Percentiles rank a stretch among this genome's conserved stretches.
These are phyloP conservation scores for Brassica balearica DNA, from an alignment of 441 rosid genomes.

Conservation along the genomic window DNA sequence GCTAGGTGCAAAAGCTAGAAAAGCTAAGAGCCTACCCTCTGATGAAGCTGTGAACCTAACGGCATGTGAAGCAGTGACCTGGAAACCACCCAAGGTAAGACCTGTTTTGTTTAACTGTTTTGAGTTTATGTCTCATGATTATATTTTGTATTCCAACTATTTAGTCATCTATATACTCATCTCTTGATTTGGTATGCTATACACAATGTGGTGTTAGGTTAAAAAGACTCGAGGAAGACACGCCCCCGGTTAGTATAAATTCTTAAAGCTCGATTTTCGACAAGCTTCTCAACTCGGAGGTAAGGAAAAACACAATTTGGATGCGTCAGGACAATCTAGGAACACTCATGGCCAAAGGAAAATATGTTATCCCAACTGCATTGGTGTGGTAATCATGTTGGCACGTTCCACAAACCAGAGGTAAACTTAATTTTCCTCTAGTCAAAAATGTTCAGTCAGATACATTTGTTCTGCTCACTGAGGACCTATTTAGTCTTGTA, in stretches of 20 bases:
- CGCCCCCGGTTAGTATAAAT: conserved; percentile 51
- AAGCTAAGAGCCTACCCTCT: conserved; percentile 63
- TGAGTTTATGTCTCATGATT: conserved; percentile 8
- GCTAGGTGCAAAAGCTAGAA: conserved; percentile 80
- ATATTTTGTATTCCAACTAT: neutral
- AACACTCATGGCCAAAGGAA: conserved; percentile 41
- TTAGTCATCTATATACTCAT: neutral
- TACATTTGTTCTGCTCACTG: neutral
- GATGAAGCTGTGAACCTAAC: conserved; percentile 69
- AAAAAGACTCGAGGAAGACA: conserved; percentile 56
- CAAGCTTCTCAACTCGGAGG: conserved; percentile 31
- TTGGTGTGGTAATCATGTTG: conserved; percentile 68
- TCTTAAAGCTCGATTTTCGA: conserved; percentile 13
- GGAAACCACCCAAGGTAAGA: conserved; percentile 57
- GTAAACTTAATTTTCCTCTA: conserved; percentile 22
- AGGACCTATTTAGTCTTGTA: neutral
- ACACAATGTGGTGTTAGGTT: conserved; percentile 49
- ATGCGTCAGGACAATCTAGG: conserved; percentile 60
- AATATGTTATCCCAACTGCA: conserved; percentile 54
- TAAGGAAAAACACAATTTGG: conserved; percentile 16
- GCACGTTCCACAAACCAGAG: conserved; percentile 55
- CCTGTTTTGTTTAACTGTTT: conserved; percentile 3
- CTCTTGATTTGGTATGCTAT: conserved; percentile 4
- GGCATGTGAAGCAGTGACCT: conserved; percentile 72
- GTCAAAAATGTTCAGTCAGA: neutral